A percentile compares a stretch with the other conserved stretches of the same genome.
Evolutionary conservation across 2,329 filamentous ascomycete species (phyloP).

Genomic region (Sclerotinia subarctica): DNA sequence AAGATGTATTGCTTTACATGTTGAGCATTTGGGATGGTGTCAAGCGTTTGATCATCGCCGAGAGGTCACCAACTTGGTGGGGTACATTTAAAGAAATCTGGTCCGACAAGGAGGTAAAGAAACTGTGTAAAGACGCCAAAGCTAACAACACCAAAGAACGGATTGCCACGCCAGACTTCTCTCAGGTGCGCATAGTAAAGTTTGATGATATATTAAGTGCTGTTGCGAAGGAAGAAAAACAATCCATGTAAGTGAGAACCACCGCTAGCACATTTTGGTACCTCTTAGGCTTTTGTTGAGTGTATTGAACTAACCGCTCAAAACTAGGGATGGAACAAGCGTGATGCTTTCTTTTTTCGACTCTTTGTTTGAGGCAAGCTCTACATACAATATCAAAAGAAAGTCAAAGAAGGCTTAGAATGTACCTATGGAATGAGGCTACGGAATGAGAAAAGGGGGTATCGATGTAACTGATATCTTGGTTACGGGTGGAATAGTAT

Average conservation of each 20-base stretch:
- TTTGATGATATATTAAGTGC: conserved; percentile 1
- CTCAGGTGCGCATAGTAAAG: conserved; percentile 16
- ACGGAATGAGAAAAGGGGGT: not conserved
- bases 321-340: not conserved
- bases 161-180: not conserved
- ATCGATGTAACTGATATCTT: not conserved
- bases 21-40: not conserved
- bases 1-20: not conserved
- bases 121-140: not conserved
- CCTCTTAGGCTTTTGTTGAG: not conserved
- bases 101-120: conserved; percentile 11
- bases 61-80: conserved; percentile 14
- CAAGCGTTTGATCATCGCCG: conserved; percentile 3
- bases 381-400: conserved; percentile 17
- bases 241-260: not conserved
- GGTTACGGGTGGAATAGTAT: not conserved
- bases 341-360: conserved; percentile 7
- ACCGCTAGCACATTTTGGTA: not conserved
- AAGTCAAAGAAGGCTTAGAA: no score
- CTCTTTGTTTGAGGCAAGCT: conserved; percentile 2
- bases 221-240: not conserved
- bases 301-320: not conserved
- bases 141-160: not conserved
- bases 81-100: conserved; percentile 17
- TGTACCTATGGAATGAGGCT: not conserved